These are phyloP conservation scores for Candida buenavistaensis DNA, from an alignment of 1,139 yeast species.

Conservation along the genomic window DNA sequence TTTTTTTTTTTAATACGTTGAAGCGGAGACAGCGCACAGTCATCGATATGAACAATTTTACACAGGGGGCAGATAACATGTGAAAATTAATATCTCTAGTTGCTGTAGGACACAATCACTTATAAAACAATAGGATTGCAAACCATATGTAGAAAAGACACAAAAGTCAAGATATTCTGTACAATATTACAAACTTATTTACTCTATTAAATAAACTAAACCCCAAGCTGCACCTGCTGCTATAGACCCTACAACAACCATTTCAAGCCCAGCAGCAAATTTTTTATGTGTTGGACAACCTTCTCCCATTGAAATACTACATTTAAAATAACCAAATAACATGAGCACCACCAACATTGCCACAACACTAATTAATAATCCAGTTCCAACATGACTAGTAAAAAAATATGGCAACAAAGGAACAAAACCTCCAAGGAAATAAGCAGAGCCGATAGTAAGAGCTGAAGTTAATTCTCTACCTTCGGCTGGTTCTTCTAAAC, in stretches of 20 bases:
- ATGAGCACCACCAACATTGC: constrained; percentile 87
- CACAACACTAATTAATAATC: constrained; percentile 70
- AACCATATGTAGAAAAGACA: no score
- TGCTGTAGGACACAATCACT: no score
- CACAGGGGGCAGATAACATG: no score
- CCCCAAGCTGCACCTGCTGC: constrained; percentile 99
- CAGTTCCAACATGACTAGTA: constrained; percentile 68
- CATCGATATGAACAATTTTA: no score
- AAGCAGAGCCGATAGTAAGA: constrained; percentile 70
- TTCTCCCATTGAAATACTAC: constrained; percentile 79
- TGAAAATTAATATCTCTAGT: no score
- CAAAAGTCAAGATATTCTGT: no score
- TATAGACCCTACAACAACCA: constrained; percentile 89
- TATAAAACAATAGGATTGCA: no score
- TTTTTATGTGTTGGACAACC: constrained; percentile 65
- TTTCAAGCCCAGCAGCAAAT: constrained; percentile 78
- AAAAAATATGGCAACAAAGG: constrained; percentile 82
- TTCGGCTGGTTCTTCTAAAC: constrained; percentile 79
- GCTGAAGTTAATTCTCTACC: constrained; percentile 78
- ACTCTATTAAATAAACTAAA: constrained; percentile 75
- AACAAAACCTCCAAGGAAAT: constrained; percentile 80
- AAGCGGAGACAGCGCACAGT: no score
- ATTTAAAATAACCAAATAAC: constrained; percentile 83
- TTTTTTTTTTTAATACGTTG: no score
- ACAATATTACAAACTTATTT: neutral